These are phyloP conservation scores for Capronia americana DNA, from an alignment of 2,329 filamentous ascomycete species.

Conservation along the genomic window DNA sequence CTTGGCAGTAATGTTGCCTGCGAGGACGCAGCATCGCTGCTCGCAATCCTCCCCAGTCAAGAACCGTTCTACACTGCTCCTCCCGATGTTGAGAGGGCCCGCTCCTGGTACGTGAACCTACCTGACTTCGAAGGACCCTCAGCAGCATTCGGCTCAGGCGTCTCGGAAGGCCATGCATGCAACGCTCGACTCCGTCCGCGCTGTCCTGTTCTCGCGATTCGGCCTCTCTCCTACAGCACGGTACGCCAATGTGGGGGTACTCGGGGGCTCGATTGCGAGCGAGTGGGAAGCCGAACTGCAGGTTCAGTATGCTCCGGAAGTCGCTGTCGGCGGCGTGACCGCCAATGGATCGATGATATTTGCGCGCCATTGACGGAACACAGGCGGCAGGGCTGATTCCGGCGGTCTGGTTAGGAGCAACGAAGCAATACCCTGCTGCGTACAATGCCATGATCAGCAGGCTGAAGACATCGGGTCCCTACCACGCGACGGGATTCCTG, in stretches of 20 bases:
- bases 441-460: background rate
- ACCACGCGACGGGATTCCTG: background rate
- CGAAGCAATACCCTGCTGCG: background rate
- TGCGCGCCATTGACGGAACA: background rate
- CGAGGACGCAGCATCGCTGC: background rate
- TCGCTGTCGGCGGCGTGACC: background rate
- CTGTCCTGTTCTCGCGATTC: background rate
- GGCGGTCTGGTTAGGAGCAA: background rate
- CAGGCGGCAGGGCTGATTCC: background rate
- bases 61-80: background rate
- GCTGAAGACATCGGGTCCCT: background rate
- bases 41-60: background rate
- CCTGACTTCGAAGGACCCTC: background rate
- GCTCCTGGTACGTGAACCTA: background rate
- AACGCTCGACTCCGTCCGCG: background rate
- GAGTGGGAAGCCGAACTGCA: background rate
- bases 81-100: background rate
- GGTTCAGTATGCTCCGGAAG: background rate
- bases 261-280: background rate
- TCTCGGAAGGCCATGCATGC: background rate
- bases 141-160: background rate
- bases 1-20: background rate
- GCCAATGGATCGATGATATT: background rate
- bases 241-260: background rate
- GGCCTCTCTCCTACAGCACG: background rate